Conservation (phyloP, 2,329 filamentous ascomycete species). For the Sporothrix luriei region DNA sequence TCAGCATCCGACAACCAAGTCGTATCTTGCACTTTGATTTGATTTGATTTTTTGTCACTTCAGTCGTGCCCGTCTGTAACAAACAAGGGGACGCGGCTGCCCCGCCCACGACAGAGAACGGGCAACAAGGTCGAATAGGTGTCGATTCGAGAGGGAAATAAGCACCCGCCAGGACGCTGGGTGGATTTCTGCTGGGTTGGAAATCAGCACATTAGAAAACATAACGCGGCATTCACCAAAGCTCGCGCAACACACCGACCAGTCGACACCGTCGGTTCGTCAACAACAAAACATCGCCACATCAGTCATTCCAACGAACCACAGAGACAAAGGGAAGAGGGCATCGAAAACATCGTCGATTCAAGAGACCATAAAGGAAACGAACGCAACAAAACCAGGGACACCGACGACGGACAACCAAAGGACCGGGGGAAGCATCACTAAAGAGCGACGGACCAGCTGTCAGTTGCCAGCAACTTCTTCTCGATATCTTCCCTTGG, state of each 20-base stretch:
- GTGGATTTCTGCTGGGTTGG: not conserved
- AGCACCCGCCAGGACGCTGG: not conserved
- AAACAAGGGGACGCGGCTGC: slow-evolving; percentile 6
- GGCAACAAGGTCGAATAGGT: slow-evolving; percentile 4
- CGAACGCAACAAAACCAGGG: no score
- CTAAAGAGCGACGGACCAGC: not conserved
- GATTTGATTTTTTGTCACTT: slow-evolving; percentile 24
- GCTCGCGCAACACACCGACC: not conserved
- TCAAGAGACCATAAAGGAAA: not conserved
- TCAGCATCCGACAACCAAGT: not conserved
- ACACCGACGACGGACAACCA: not conserved
- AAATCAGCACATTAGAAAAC: slow-evolving; percentile 13
- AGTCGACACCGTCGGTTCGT: not conserved
- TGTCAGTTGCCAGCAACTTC: not conserved
- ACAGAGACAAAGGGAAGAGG: not conserved
- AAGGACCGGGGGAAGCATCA: not conserved
- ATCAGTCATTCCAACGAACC: not conserved
- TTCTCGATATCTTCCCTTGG: not conserved
- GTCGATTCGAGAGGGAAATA: slow-evolving; percentile 7
- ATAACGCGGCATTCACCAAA: not conserved
- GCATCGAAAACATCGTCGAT: not conserved
- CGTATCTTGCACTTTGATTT: slow-evolving; percentile 1
- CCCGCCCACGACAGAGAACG: slow-evolving; percentile 25
- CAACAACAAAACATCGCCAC: not conserved
- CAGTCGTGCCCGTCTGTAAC: not conserved